Conservation (phyloP, 176 grass and related monocot genomes). For the Thalia dealbata region DNA sequence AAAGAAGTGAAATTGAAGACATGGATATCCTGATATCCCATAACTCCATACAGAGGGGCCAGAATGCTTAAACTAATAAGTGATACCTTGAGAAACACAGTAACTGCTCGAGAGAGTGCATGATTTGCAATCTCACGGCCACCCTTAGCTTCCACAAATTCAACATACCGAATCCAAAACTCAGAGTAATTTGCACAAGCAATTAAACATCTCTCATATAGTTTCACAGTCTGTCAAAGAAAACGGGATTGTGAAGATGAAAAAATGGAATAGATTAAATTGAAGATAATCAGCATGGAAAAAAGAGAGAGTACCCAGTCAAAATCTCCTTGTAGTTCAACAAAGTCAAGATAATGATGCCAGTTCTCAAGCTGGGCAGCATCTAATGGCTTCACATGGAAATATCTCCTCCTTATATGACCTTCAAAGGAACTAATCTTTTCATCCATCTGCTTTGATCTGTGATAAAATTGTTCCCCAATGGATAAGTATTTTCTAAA, state of each 20-base stretch:
- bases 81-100: slow-evolving; percentile 65
- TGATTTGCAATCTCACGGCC: slow-evolving; percentile 71
- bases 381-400: slow-evolving; percentile 82
- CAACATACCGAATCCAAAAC: slow-evolving; percentile 87
- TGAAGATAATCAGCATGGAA: neutral
- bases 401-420: slow-evolving; percentile 60
- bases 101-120: slow-evolving; percentile 66
- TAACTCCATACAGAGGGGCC: neutral
- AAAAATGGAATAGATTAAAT: neutral
- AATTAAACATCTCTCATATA: slow-evolving; percentile 94
- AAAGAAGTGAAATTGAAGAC: neutral
- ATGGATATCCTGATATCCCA: neutral
- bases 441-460: slow-evolving; percentile 55
- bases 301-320: slow-evolving; percentile 58
- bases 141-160: slow-evolving; percentile 73
- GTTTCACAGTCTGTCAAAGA: slow-evolving; percentile 67
- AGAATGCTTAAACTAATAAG: slow-evolving; percentile 9
- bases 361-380: slow-evolving; percentile 74
- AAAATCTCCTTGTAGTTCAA: slow-evolving; percentile 86
- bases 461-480: slow-evolving; percentile 55
- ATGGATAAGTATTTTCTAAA: slow-evolving; percentile 55
- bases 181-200: slow-evolving; percentile 85
- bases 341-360: slow-evolving; percentile 85
- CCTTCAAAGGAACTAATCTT: slow-evolving; percentile 67
- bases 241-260: slow-evolving; percentile 23